A percentile compares a stretch with the other conserved stretches of the same genome.
These are phyloP conservation scores for Poteriospumella lacustris DNA, from an alignment of 108 stramenopile genomes.

Conservation along the genomic window DNA sequence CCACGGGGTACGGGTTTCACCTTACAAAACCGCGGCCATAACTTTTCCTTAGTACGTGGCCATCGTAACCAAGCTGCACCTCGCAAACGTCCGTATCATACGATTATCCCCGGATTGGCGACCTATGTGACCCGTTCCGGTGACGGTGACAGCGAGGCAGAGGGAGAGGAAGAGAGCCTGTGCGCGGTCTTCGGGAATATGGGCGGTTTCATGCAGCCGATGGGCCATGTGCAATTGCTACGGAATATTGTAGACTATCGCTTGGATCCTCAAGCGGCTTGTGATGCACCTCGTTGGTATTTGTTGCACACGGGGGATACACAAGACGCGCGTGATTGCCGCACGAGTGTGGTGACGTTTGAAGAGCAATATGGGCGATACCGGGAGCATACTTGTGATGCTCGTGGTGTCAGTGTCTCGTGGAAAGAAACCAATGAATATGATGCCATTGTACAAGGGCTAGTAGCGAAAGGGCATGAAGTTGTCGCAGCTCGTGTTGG, in stretches of 20 bases:
- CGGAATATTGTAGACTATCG: conserved; percentile 65
- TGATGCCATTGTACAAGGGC: too few species aligned
- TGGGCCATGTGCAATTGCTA: conserved; percentile 88
- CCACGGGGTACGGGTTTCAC: conserved; percentile 86
- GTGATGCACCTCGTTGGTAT: conserved; percentile 88
- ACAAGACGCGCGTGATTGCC: conserved; percentile 64
- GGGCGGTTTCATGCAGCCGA: conserved; percentile 97
- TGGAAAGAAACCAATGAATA: neutral
- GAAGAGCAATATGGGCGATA: conserved; percentile 62
- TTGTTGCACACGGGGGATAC: conserved; percentile 69
- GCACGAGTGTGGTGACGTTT: conserved; percentile 53
- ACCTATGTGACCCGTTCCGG: too few species aligned
- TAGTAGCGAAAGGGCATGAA: conserved; percentile 5
- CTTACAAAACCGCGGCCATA: conserved; percentile 85
- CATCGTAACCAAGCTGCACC: conserved; percentile 80
- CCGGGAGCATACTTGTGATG: conserved; percentile 28
- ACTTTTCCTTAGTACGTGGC: conserved; percentile 66
- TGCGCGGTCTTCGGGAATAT: conserved; percentile 81
- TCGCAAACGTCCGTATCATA: conserved; percentile 85
- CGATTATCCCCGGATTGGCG: conserved; percentile 87
- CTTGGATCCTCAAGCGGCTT: conserved; percentile 63
- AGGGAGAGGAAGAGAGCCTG: conserved; percentile 72
- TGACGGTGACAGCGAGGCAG: too few species aligned
- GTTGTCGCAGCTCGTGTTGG: conserved; percentile 45
- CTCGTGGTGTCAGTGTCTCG: neutral